These are phyloP conservation scores for Malassezia sympodialis DNA, from an alignment of 1,284 basidiomycete species.

Conservation along the genomic window DNA sequence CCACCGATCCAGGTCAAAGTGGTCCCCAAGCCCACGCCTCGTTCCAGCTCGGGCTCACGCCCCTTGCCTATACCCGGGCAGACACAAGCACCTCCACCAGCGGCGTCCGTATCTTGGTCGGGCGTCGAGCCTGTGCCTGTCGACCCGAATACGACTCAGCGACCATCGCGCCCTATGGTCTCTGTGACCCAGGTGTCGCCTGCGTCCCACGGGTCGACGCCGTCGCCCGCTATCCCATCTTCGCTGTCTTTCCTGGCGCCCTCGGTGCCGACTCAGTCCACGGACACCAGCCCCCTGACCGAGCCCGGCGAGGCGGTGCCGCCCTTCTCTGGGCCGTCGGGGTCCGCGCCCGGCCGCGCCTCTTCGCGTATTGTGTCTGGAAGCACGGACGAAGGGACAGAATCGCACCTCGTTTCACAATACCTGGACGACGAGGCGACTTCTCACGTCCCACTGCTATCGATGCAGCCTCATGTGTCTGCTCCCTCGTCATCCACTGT, in stretches of 20 bases:
- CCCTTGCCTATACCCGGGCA: not conserved
- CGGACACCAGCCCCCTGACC: not conserved
- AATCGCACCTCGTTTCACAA: not conserved
- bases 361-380: not conserved
- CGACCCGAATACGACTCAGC: not conserved
- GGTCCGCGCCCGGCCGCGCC: not conserved
- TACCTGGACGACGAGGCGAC: not conserved
- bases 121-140: not conserved
- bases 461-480: not conserved
- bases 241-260: constrained; percentile 14
- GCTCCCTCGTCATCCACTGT: not conserved
- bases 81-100: not conserved
- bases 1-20: not conserved
- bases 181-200: not conserved
- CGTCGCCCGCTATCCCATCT: constrained; percentile 10
- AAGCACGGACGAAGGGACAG: not conserved
- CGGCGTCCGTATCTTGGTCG: not conserved
- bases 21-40: not conserved
- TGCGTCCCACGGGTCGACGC: not conserved
- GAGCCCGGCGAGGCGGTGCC: not conserved
- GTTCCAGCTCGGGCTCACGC: not conserved
- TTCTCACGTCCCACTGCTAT: not conserved
- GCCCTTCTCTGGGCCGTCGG: not conserved
- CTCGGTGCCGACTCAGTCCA: not conserved
- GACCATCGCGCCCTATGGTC: not conserved